phyloP scores from a whole-genome alignment of 257 asterid species.

The Orobanche coerulescens region DNA sequence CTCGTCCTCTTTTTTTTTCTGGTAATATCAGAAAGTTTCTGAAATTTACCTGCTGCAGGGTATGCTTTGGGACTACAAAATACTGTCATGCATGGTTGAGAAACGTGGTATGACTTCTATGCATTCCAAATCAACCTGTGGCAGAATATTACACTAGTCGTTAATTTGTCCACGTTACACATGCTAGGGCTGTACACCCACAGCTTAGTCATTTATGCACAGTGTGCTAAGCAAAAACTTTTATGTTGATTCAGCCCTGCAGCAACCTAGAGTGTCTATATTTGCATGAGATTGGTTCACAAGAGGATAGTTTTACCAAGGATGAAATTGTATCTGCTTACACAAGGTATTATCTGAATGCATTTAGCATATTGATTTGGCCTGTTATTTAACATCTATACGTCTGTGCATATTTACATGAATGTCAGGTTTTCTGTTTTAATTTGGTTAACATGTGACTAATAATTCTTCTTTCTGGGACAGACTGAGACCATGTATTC shows the following conservation, averaged over 20 bases:
- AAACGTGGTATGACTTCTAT: slow-evolving; percentile 48
- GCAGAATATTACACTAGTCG: not conserved
- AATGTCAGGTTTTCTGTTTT: not conserved
- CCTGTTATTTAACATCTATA: not conserved
- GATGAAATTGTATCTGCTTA: slow-evolving; percentile 86
- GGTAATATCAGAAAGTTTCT: slow-evolving; percentile 18
- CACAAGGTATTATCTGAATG: slow-evolving; percentile 51
- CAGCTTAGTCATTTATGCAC: slow-evolving; percentile 4
- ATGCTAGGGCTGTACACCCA: not conserved
- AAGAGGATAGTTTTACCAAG: slow-evolving; percentile 85
- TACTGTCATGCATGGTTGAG: slow-evolving; percentile 93
- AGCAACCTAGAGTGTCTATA: slow-evolving; percentile 83
- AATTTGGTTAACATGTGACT: not conserved
- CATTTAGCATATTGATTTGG: not conserved
- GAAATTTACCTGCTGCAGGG: slow-evolving; percentile 56
- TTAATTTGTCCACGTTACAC: slow-evolving; percentile 5
- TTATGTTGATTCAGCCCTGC: slow-evolving; percentile 63
- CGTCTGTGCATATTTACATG: not conserved
- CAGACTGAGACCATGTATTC: not conserved
- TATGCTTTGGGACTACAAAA: slow-evolving; percentile 87
- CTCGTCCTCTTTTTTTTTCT: not conserved
- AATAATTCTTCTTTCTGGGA: not conserved
- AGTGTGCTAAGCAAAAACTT: slow-evolving; percentile 12
- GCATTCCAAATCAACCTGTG: slow-evolving; percentile 9
- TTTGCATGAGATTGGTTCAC: slow-evolving; percentile 80